These are phyloP conservation scores for Papiliotrema nemorosa DNA, from an alignment of 1,284 basidiomycete species.

Conservation along the genomic window DNA sequence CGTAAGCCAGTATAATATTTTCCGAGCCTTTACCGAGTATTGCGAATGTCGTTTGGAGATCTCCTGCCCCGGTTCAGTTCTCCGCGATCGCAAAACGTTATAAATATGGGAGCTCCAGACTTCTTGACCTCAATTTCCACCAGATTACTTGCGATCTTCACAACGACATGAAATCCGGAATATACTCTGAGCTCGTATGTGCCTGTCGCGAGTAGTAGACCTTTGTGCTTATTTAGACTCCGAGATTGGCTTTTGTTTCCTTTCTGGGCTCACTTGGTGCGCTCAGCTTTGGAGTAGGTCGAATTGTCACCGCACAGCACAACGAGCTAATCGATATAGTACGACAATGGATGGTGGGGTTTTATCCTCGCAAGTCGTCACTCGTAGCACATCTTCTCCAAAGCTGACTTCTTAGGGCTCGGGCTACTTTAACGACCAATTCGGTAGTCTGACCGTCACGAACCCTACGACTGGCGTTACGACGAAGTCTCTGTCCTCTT, in stretches of 20 bases:
- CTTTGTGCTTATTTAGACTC: not conserved
- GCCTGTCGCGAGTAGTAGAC: too few relatives aligned
- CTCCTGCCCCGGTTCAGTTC: too few relatives aligned
- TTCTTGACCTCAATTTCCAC: too few relatives aligned
- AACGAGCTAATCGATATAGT: not conserved
- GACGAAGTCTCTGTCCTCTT: not conserved
- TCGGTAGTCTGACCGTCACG: not conserved
- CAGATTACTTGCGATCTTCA: too few relatives aligned
- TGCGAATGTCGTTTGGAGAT: too few relatives aligned
- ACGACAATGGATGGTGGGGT: conserved; percentile 21
- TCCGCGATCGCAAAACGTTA: too few relatives aligned
- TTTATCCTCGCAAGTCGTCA: conserved; percentile 4
- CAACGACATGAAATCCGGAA: too few relatives aligned
- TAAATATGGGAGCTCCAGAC: too few relatives aligned
- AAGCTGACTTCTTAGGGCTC: not conserved
- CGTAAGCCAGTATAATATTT: too few relatives aligned
- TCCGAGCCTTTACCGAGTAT: too few relatives aligned
- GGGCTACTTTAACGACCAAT: conserved; percentile 5
- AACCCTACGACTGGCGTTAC: not conserved
- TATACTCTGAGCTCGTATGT: too few relatives aligned
- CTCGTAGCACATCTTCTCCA: too few relatives aligned
- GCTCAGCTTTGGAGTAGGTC: conserved; percentile 5
- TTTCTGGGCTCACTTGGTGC: conserved; percentile 8
- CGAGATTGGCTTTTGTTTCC: conserved; percentile 3
- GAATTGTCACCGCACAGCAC: not conserved